A percentile compares a stretch with the other conserved stretches of the same genome.
Evolutionary conservation across 768 basidiomycete species (phyloP).

Genomic region (Serpula lacrymans): DNA sequence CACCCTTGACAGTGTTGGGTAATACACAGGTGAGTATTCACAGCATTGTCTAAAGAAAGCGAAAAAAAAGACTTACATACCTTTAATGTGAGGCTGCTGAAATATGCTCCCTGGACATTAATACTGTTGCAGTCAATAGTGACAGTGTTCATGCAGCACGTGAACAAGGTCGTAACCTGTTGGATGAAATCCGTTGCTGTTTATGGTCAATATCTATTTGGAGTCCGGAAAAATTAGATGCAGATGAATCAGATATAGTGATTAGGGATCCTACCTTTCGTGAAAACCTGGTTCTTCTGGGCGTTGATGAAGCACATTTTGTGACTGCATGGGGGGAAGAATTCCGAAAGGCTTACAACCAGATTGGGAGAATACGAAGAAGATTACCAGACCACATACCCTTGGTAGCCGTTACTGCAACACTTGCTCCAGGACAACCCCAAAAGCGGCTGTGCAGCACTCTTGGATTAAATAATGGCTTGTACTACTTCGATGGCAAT

Average conservation of each 20-base stretch:
- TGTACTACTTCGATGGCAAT: background rate
- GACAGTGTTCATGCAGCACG: slow-evolving; percentile 10
- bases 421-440: slow-evolving; percentile 12
- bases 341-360: slow-evolving; percentile 21
- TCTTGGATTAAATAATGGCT: too few species aligned
- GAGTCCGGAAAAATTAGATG: slow-evolving; percentile 20
- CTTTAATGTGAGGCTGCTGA: slow-evolving; percentile 1
- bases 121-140: slow-evolving; percentile 18
- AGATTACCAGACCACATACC: slow-evolving; percentile 13
- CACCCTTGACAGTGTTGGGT: slow-evolving; percentile 2
- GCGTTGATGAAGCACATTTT: slow-evolving; percentile 29
- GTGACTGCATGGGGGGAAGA: slow-evolving; percentile 18
- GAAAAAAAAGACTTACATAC: too few species aligned
- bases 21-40: background rate
- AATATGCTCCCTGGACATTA: slow-evolving; percentile 13
- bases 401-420: slow-evolving; percentile 18
- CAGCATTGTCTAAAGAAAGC: too few species aligned
- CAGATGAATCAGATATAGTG: slow-evolving; percentile 14
- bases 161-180: background rate
- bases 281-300: slow-evolving; percentile 18
- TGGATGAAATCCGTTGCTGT: slow-evolving; percentile 1
- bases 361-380: slow-evolving; percentile 18
- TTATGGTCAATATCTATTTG: slow-evolving; percentile 1
- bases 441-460: slow-evolving; percentile 13
- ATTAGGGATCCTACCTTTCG: slow-evolving; percentile 13